Conservation (phyloP, 1,284 basidiomycete species). For the Cystobasidiaceae sp. region DNA sequence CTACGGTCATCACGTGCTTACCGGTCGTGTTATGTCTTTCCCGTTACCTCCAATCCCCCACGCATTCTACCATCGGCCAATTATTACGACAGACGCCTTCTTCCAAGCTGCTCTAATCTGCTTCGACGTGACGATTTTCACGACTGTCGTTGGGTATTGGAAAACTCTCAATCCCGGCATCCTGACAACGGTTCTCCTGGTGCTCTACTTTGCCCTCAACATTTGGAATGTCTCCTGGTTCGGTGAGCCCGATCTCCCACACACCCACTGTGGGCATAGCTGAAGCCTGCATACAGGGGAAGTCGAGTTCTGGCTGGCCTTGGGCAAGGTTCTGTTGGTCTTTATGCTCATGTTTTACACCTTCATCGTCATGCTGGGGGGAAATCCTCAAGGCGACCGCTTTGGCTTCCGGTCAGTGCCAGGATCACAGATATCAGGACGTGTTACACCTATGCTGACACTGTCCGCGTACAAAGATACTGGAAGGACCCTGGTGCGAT, state of each 20-base stretch:
- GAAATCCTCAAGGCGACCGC: slow-evolving; percentile 39
- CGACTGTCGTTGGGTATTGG: slow-evolving; percentile 41
- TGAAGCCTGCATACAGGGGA: slow-evolving; percentile 7
- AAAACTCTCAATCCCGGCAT: slow-evolving; percentile 38
- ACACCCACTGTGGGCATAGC: neutral
- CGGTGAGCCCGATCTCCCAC: neutral
- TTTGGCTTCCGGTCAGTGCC: slow-evolving; percentile 34
- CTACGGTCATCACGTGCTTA: neutral
- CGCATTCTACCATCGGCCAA: no score
- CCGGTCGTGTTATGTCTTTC: slow-evolving; percentile 7
- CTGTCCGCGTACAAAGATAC: neutral
- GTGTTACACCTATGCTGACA: neutral
- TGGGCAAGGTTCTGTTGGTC: slow-evolving; percentile 43
- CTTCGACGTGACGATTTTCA: slow-evolving; percentile 43
- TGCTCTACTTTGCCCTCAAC: slow-evolving; percentile 35
- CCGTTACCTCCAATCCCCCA: slow-evolving; percentile 1
- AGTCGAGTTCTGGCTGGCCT: slow-evolving; percentile 44
- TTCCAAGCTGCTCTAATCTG: slow-evolving; percentile 39
- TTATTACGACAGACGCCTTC: slow-evolving; percentile 26
- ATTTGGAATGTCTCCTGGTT: slow-evolving; percentile 35
- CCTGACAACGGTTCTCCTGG: slow-evolving; percentile 37
- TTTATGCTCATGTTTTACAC: slow-evolving; percentile 42
- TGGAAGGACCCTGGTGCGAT: slow-evolving; percentile 41
- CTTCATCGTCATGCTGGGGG: slow-evolving; percentile 44
- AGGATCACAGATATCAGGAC: neutral